A percentile compares a stretch with the other conserved stretches of the same genome.
phyloP scores from a whole-genome alignment of 352 stramenopile species.

The Phytophthora multivora region DNA sequence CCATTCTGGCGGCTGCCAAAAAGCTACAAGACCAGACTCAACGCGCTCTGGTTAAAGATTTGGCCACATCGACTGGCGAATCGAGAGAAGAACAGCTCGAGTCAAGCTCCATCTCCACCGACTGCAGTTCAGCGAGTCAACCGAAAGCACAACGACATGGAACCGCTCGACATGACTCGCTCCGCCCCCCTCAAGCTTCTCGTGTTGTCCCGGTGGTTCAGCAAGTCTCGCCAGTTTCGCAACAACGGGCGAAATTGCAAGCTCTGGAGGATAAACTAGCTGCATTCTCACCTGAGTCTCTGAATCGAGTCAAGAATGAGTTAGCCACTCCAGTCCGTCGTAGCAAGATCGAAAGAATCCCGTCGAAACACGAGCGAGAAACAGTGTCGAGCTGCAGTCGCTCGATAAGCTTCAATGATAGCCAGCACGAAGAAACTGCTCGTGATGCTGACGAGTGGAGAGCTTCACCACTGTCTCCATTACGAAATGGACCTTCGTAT shows the following conservation, averaged over 20 bases:
- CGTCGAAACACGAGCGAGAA: constrained; percentile 4
- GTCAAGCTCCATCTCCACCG: constrained; percentile 15
- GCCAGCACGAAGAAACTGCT: background rate
- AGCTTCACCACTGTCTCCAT: constrained; percentile 49
- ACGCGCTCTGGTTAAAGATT: constrained; percentile 23
- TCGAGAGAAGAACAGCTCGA: constrained; percentile 7
- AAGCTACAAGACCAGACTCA: constrained; percentile 57
- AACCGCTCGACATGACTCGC: constrained; percentile 6
- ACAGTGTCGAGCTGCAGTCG: background rate
- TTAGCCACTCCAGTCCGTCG: constrained; percentile 5
- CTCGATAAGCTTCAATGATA: background rate
- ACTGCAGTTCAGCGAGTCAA: constrained; percentile 18
- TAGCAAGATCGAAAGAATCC: background rate
- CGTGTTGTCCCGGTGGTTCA: background rate
- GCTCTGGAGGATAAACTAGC: constrained; percentile 61
- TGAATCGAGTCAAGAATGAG: constrained; percentile 45
- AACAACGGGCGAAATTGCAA: constrained; percentile 58
- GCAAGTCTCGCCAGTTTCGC: constrained; percentile 48
- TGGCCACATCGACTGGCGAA: constrained; percentile 10
- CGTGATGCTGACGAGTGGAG: constrained; percentile 26
- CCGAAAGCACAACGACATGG: constrained; percentile 2
- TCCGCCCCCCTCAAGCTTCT: constrained; percentile 1
- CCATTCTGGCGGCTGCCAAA: constrained; percentile 46
- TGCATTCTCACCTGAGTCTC: constrained; percentile 50
- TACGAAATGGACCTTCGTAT: constrained; percentile 48